These are phyloP conservation scores for Alternaria infectoria DNA, from an alignment of 2,329 filamentous ascomycete species.

Conservation along the genomic window DNA sequence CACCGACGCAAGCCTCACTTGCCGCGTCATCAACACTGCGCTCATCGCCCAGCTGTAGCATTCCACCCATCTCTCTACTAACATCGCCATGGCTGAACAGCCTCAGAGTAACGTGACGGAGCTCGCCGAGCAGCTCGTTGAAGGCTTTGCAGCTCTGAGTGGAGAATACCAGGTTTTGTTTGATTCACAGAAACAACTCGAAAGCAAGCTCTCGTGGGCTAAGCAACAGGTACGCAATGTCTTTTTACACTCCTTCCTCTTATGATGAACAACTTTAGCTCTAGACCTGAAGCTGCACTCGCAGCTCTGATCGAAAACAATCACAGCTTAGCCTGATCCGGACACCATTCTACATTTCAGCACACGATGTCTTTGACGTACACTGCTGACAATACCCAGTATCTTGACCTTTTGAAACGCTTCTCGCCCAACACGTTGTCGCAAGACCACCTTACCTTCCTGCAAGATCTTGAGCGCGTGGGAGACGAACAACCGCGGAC, in stretches of 20 bases:
- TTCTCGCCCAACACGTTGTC: slow-evolving; percentile 47
- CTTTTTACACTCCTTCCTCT: slow-evolving; percentile 12
- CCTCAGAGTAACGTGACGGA: slow-evolving; percentile 33
- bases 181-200: slow-evolving; percentile 53
- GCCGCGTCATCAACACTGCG: slow-evolving; percentile 34
- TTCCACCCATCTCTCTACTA: slow-evolving; percentile 13
- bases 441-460: slow-evolving; percentile 49
- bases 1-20: slow-evolving; percentile 23
- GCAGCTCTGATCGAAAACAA: slow-evolving; percentile 54
- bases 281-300: slow-evolving; percentile 58
- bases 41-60: slow-evolving; percentile 7
- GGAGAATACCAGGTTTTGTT: slow-evolving; percentile 56
- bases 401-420: slow-evolving; percentile 49
- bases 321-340: slow-evolving; percentile 52
- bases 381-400: slow-evolving; percentile 40
- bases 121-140: slow-evolving; percentile 51
- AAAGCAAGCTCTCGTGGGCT: slow-evolving; percentile 55
- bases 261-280: slow-evolving; percentile 58
- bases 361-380: not conserved
- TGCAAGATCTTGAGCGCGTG: slow-evolving; percentile 48
- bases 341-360: slow-evolving; percentile 6
- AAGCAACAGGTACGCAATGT: slow-evolving; percentile 55
- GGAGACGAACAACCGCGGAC: slow-evolving; percentile 35
- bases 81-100: slow-evolving; percentile 34
- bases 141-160: slow-evolving; percentile 56